Percentiles rank a stretch among this genome's conserved stretches.
These are phyloP conservation scores for Casuarina equisetifolia DNA, from an alignment of 306 rosid genomes.

Conservation along the genomic window DNA sequence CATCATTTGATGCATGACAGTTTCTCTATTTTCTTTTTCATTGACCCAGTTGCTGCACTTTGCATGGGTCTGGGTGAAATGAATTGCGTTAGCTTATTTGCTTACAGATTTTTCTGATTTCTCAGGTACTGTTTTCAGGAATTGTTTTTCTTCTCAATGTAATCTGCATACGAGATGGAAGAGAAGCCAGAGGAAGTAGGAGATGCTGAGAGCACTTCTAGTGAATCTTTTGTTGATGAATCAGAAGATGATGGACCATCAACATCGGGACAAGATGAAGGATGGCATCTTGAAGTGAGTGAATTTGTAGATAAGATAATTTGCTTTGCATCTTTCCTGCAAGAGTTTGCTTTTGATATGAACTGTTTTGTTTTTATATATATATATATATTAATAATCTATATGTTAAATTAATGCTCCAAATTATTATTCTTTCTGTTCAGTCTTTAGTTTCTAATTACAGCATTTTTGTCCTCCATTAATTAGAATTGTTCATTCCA, in stretches of 20 bases:
- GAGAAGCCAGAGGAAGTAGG: slow-evolving; percentile 55
- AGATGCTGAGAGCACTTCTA: slow-evolving; percentile 56
- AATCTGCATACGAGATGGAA: slow-evolving; percentile 52
- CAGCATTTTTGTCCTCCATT: not conserved
- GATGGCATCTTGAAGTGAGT: slow-evolving; percentile 57
- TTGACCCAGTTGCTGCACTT: not conserved
- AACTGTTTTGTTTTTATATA: not conserved
- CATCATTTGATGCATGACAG: not conserved
- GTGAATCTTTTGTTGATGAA: slow-evolving; percentile 61
- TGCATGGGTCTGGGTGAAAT: not conserved
- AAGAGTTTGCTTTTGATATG: not conserved
- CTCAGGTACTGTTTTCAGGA: not conserved
- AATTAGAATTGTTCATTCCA: not conserved
- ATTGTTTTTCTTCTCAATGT: slow-evolving; percentile 19
- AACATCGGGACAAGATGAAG: slow-evolving; percentile 58
- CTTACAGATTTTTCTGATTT: not conserved
- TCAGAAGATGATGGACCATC: slow-evolving; percentile 65
- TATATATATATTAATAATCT: too few species aligned
- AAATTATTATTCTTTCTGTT: not conserved
- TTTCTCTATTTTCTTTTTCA: not conserved
- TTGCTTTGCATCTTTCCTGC: slow-evolving; percentile 6
- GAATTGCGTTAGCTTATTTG: not conserved
- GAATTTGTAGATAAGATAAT: not conserved
- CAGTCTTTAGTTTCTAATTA: not conserved
- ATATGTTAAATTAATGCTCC: not conserved